Percentiles rank a stretch among this genome's conserved stretches.
These are phyloP conservation scores for Colletotrichum chlorophyti DNA, from an alignment of 2,329 filamentous ascomycete species.

Conservation along the genomic window DNA sequence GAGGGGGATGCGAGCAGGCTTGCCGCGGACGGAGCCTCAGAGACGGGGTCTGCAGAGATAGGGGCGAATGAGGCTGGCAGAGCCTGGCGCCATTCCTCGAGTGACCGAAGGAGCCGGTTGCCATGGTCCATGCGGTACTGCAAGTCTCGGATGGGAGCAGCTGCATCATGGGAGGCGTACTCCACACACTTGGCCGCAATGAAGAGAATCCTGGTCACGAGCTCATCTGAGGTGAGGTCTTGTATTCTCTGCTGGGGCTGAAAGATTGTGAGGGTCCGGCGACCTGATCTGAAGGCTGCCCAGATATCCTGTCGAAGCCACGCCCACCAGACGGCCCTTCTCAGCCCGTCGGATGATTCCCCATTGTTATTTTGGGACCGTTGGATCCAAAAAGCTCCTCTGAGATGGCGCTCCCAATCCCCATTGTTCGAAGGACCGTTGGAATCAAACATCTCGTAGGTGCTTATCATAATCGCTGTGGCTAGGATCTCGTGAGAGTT, in stretches of 20 bases:
- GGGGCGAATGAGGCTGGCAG: constrained; percentile 35
- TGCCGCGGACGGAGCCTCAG: constrained; percentile 11
- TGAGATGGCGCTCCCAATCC: constrained; percentile 65
- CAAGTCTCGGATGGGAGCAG: neutral
- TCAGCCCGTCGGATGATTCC: constrained; percentile 56
- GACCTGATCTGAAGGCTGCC: constrained; percentile 64
- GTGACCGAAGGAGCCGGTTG: neutral
- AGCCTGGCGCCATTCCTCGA: constrained; percentile 15
- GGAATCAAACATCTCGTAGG: constrained; percentile 68
- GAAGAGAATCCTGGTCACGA: constrained; percentile 57
- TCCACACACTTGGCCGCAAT: constrained; percentile 61
- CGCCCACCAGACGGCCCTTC: constrained; percentile 67
- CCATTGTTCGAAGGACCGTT: constrained; percentile 36
- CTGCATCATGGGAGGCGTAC: constrained; percentile 54
- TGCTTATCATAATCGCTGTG: constrained; percentile 63
- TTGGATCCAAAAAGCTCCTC: constrained; percentile 71
- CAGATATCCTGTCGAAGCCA: constrained; percentile 70
- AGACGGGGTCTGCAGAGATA: constrained; percentile 36
- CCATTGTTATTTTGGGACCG: constrained; percentile 65
- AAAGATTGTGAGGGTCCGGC: constrained; percentile 64
- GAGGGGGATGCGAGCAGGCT: neutral
- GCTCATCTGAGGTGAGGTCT: constrained; percentile 55
- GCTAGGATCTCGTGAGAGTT: constrained; percentile 63
- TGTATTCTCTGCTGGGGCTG: constrained; percentile 53
- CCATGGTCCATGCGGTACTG: constrained; percentile 42